Conservation (phyloP, 768 basidiomycete genomes). For the Pholiota conissans region DNA sequence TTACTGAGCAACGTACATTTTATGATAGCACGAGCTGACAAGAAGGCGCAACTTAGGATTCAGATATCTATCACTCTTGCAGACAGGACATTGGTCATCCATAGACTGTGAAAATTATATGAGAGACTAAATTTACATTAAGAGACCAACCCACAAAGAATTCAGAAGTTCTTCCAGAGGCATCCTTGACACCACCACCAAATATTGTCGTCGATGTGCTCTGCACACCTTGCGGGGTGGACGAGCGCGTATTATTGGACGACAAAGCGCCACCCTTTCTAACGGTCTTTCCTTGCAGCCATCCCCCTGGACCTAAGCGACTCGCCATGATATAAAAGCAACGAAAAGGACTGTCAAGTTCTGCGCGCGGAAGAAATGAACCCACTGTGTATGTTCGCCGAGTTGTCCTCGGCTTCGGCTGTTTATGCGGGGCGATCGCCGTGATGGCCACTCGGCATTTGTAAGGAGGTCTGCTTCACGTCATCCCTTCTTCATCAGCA, state of each 20-base stretch:
- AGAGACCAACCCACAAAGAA: constrained; percentile 61
- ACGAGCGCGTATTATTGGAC: constrained; percentile 55
- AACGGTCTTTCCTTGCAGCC: constrained; percentile 76
- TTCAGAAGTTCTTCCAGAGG: constrained; percentile 78
- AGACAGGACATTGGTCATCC: constrained; percentile 96
- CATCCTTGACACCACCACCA: constrained; percentile 85
- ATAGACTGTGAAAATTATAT: constrained; percentile 52
- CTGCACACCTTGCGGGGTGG: constrained; percentile 60
- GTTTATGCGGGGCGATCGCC: not conserved
- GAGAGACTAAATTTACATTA: not conserved
- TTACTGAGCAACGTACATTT: constrained; percentile 68
- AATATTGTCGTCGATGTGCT: constrained; percentile 75
- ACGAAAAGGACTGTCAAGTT: not conserved
- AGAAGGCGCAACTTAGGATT: constrained; percentile 93
- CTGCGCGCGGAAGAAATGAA: not conserved
- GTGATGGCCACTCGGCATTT: not conserved
- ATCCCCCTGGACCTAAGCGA: constrained; percentile 41
- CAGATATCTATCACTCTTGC: constrained; percentile 94
- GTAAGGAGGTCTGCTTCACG: not conserved
- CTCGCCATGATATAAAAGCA: constrained; percentile 24
- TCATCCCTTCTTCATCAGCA: not conserved
- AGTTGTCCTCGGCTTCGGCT: too few relatives aligned
- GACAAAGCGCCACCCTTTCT: constrained; percentile 58
- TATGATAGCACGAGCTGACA: constrained; percentile 97
- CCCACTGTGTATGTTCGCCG: not conserved